Conservation (phyloP, 352 stramenopile genomes). For the Phytophthora rubi region DNA sequence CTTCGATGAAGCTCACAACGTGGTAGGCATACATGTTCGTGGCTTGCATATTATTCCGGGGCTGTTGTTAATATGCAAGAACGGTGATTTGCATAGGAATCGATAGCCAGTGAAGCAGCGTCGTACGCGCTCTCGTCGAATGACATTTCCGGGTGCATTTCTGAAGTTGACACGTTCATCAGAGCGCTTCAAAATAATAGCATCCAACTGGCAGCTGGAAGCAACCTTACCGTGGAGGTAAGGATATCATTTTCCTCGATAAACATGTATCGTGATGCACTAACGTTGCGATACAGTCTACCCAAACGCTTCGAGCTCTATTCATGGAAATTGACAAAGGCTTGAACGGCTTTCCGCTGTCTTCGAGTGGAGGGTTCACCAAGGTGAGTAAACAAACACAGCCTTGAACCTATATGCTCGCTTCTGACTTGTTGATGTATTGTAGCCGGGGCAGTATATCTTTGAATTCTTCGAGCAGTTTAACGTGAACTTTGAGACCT, state of each 20-base stretch:
- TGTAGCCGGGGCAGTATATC: slow-evolving; percentile 85
- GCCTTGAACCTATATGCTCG: too few relatives aligned
- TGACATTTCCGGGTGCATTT: slow-evolving; percentile 94
- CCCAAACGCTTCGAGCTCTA: slow-evolving; percentile 78
- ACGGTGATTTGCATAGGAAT: slow-evolving; percentile 57
- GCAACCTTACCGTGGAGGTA: slow-evolving; percentile 73
- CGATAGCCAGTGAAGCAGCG: slow-evolving; percentile 92
- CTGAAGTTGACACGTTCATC: slow-evolving; percentile 92
- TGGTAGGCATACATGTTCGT: slow-evolving; percentile 70
- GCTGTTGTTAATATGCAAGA: not conserved
- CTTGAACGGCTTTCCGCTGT: slow-evolving; percentile 79
- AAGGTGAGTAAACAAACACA: slow-evolving; percentile 48
- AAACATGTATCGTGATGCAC: not conserved
- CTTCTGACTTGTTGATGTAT: not conserved
- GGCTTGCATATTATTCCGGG: not conserved
- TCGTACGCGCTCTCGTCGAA: slow-evolving; percentile 96
- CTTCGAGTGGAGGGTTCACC: slow-evolving; percentile 74
- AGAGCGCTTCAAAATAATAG: slow-evolving; percentile 65
- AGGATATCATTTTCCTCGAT: not conserved
- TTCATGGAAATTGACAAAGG: slow-evolving; percentile 89
- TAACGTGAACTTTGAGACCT: slow-evolving; percentile 91
- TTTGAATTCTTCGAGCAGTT: slow-evolving; percentile 93
- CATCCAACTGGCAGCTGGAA: slow-evolving; percentile 55
- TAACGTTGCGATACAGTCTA: slow-evolving; percentile 55
- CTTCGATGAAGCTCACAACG: slow-evolving; percentile 99